These are phyloP conservation scores for Aureobasidium sp. DNA, from an alignment of 2,329 filamentous ascomycete genomes.

Conservation along the genomic window DNA sequence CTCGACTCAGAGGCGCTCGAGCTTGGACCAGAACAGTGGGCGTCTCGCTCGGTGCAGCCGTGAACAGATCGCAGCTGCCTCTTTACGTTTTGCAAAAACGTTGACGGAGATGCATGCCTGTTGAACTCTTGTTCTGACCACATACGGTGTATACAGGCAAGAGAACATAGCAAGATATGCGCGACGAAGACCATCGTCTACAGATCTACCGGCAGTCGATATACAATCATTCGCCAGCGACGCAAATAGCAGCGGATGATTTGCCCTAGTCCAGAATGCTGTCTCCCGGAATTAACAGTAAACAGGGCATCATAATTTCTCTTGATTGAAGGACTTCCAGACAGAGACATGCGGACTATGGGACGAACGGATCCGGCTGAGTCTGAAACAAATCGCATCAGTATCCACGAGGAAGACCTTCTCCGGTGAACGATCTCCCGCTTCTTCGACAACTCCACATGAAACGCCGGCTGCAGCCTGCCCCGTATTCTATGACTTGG, in stretches of 20 bases:
- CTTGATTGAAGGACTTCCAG: conserved; percentile 1
- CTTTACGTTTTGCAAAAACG: neutral
- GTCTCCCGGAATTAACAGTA: neutral
- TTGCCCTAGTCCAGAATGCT: neutral
- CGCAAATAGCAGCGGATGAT: conserved; percentile 8
- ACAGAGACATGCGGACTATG: neutral
- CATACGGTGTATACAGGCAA: neutral
- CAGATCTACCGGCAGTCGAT: neutral
- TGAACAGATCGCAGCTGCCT: neutral
- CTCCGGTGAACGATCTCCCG: conserved; percentile 5
- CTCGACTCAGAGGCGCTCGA: neutral
- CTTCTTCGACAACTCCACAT: conserved; percentile 4
- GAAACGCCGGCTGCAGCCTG: conserved; percentile 9
- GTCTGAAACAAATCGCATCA: neutral
- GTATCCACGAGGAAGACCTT: conserved; percentile 3
- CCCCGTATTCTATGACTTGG: conserved; percentile 5
- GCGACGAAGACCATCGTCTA: no score
- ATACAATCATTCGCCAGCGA: neutral
- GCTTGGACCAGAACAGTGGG: neutral
- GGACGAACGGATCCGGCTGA: neutral
- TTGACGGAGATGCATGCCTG: conserved; percentile 2
- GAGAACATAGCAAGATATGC: no score
- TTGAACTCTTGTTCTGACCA: neutral
- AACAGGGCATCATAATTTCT: conserved; percentile 2
- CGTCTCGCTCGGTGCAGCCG: conserved; percentile 4